phyloP scores from a whole-genome alignment of 2,329 filamentous ascomycete species.

The Xenoacremonium recifei region DNA sequence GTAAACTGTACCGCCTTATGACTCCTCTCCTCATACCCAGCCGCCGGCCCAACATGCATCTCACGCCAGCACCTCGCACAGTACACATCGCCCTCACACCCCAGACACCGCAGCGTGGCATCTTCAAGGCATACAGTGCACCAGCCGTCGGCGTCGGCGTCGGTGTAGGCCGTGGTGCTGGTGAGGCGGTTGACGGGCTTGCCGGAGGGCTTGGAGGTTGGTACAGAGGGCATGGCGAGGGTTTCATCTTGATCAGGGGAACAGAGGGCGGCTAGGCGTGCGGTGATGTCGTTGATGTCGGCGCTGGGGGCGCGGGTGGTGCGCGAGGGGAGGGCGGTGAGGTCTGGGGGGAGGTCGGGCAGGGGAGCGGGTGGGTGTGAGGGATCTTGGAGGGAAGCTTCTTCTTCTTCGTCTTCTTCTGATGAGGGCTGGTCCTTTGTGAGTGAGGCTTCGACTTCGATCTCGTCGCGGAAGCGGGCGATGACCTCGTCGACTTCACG shows the following conservation, averaged over 20 bases:
- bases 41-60: slow-evolving; percentile 69
- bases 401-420: slow-evolving; percentile 6
- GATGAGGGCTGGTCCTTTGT: slow-evolving; percentile 13
- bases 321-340: too few relatives aligned
- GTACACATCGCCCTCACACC: slow-evolving; percentile 71
- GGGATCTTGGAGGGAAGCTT: slow-evolving; percentile 34
- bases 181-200: slow-evolving; percentile 37
- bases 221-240: slow-evolving; percentile 48
- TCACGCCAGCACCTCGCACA: slow-evolving; percentile 79
- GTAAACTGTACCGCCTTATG: slow-evolving; percentile 66
- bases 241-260: slow-evolving; percentile 32
- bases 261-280: slow-evolving; percentile 52
- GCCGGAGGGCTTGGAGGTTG: slow-evolving; percentile 47
- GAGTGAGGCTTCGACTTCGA: slow-evolving; percentile 32
- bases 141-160: slow-evolving; percentile 74
- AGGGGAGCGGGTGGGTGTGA: slow-evolving; percentile 47
- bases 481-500: slow-evolving; percentile 45
- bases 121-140: slow-evolving; percentile 82
- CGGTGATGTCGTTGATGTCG: slow-evolving; percentile 44
- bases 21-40: slow-evolving; percentile 66
- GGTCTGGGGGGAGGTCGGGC: slow-evolving; percentile 32
- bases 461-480: slow-evolving; percentile 45
- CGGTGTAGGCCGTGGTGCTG: slow-evolving; percentile 49
- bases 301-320: slow-evolving; percentile 21
- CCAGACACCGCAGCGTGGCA: slow-evolving; percentile 68